Evolutionary conservation across 192 early-diverging fungal species (phyloP), one percentile per base, ranked within the genome.

Genomic region (Dissophora globulifera): DNA sequence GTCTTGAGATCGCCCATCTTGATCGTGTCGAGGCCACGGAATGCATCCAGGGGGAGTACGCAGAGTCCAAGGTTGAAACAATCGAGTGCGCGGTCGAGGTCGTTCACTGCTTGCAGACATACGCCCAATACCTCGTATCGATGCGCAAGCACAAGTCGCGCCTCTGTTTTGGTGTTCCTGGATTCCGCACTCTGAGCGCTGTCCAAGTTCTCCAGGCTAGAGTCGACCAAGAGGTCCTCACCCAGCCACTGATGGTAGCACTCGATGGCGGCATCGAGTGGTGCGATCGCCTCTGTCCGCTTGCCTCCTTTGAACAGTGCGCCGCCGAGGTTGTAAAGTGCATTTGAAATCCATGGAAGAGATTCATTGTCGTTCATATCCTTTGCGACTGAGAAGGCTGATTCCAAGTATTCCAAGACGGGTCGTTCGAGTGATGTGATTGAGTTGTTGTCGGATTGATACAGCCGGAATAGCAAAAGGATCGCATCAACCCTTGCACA

Each of bases 271-370:
- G 23, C 56, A 10, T 71, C 48, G 5, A 87, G 48, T 11, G 86
- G 82, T 20, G 66, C 27, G 9, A 81, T 58, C 0, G 86, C 84
- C 32, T 58, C 62, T 3, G 42, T 9, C 26, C 67, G 67, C 17
- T 58, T 55, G 22, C 68, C 59, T 0, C 59, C 30, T 3, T 70
- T 81, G 54, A 64, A 81, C 11, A 81, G 72, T 2, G 52, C 38
- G 4, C 69, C 82, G 1, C 89, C 87, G 26, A 83, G 56, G 27
- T 78, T 80, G 59, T 81, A 85, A 40, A 82, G 86, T 1, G 82
- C 69, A n/a, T 66, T 81, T 3, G 88, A 83, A 10, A 86, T 79
- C 80, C 82, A 87, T 20, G 58, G 64, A 27, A 83, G 61, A 4
- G 86, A 86, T 47, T 82, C 82, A 8, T n/a, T 43, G 48, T 68